Evolutionary conservation across 2,329 filamentous ascomycete genomes (phyloP).

Genomic region (Alternaria hordeiaustralica): DNA sequence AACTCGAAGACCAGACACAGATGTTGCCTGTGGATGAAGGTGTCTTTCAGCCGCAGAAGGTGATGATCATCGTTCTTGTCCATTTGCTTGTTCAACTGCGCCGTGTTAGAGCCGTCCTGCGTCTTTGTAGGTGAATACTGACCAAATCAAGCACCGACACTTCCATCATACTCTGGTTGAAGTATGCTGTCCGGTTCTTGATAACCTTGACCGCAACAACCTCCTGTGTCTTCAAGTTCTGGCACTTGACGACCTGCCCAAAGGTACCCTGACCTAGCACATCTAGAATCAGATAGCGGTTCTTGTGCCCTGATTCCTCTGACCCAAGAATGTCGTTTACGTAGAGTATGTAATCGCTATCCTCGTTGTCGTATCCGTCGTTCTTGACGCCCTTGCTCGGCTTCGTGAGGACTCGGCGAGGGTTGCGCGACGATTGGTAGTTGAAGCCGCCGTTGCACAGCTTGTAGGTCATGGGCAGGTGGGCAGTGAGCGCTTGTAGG

Average conservation of each 20-base stretch:
- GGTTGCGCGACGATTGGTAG: conserved; percentile 97
- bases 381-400: conserved; percentile 99
- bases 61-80: conserved; percentile 99
- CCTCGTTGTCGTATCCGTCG: conserved; percentile 98
- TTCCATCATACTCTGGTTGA: conserved; percentile 99
- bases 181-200: conserved; percentile 98
- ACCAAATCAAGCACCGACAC: conserved; percentile 96
- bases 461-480: conserved; percentile 92
- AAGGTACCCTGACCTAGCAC: conserved; percentile 97
- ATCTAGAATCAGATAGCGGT: conserved; percentile 95
- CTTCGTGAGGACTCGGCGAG: conserved; percentile 92
- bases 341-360: conserved; percentile 98
- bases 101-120: conserved; percentile 15
- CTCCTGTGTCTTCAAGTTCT: conserved; percentile 97
- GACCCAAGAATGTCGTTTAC: conserved; percentile 98
- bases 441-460: conserved; percentile 99
- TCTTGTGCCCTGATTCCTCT: conserved; percentile 98
- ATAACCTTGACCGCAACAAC: conserved; percentile 99
- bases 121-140: conserved; percentile 40
- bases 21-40: conserved; percentile 97
- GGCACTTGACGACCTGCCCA: conserved; percentile 98
- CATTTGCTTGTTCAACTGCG: conserved; percentile 91
- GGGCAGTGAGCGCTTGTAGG: conserved; percentile 90
- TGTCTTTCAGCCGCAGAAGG: conserved; percentile 91
- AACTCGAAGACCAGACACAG: conserved; percentile 96